Base-by-base conservation (phyloP, 805 yeast species). In the Candida multigemmis region DNA sequence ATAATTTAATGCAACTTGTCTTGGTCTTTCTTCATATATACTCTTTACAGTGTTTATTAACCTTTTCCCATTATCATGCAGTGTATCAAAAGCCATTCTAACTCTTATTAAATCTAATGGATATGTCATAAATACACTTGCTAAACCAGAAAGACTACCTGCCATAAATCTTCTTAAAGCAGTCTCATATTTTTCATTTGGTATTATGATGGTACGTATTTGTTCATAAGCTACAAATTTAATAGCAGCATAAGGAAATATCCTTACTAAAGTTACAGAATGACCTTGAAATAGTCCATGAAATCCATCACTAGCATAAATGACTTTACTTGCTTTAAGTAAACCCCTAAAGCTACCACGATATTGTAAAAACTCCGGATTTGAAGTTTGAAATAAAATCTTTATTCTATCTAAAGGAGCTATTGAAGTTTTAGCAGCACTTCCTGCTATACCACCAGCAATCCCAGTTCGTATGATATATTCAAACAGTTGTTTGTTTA, bases 151-250 rank as follows among this genome's bases (percentile, higher is more conserved):
- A 7, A 91, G 60, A 8, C 95, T 83, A 2, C 98, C 98, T 5
- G 96, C 82, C 45, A 82, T 41, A 34, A 87, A 64, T 36, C 98
- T 62, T 42, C 97, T 70, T 19, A 68, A 57, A 3, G 82, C 85
- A 1, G 94, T 83, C 50, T 91, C 98, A 43, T 74, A 70, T 8
- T 59, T 58, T 31, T 73, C 77, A 27, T 68, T 60, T 3, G 95
- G 95, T 27, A 91, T 91, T 33, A 91, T 53, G 2, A 81, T 30
- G 8, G 82, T 65, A 35, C 98, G 59, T 25, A 87, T 74, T 52
- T 91, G 97, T 55, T 91, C 98, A 53, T 91, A 91, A 7, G 94
- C 87, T 10, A 91, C 95, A 52, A 89, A 91, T 50, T 91, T 91
- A 44, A 91, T 82, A 7, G 96, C 95, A 4, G 98, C 96, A 50